A percentile compares a stretch with the other conserved stretches of the same genome.
These are phyloP conservation scores for Coemansia sp. DNA, from an alignment of 192 early-diverging fungal species.

Conservation along the genomic window DNA sequence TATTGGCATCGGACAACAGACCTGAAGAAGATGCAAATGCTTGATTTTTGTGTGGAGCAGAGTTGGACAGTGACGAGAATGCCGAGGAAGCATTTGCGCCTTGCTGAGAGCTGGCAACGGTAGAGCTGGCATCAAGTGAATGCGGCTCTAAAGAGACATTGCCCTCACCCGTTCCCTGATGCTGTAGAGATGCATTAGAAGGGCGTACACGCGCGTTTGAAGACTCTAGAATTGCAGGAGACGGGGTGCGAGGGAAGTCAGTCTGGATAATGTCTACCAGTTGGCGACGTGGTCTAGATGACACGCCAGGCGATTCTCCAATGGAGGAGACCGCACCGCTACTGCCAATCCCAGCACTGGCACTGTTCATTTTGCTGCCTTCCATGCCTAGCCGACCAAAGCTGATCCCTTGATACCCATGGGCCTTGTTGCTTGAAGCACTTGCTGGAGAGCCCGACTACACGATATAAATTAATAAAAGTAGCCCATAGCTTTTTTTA, in stretches of 20 bases:
- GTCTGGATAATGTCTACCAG: conserved; percentile 52
- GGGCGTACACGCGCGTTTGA: conserved; percentile 18
- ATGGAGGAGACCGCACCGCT: background rate
- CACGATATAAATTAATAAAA: background rate
- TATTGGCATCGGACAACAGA: conserved; percentile 32
- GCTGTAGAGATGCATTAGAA: conserved; percentile 16
- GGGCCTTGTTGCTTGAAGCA: conserved; percentile 25
- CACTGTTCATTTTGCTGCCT: conserved; percentile 5
- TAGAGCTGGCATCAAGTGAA: conserved; percentile 10
- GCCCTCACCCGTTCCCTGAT: conserved; percentile 10
- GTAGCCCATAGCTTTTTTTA: background rate
- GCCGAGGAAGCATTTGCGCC: conserved; percentile 28
- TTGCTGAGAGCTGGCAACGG: conserved; percentile 4
- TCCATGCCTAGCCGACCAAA: conserved; percentile 29
- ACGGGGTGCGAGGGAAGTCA: conserved; percentile 54
- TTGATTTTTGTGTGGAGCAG: conserved; percentile 27
- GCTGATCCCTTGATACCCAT: conserved; percentile 26
- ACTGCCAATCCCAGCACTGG: background rate
- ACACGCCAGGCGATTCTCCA: conserved; percentile 15
- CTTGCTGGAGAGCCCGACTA: conserved; percentile 34
- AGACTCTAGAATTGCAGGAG: conserved; percentile 43
- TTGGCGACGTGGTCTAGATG: conserved; percentile 38
- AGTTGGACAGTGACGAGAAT: conserved; percentile 38
- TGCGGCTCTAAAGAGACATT: background rate
- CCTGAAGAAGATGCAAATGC: conserved; percentile 17